Conservation (phyloP, 306 rosid genomes). For the Chamaecrista fasciculata region DNA sequence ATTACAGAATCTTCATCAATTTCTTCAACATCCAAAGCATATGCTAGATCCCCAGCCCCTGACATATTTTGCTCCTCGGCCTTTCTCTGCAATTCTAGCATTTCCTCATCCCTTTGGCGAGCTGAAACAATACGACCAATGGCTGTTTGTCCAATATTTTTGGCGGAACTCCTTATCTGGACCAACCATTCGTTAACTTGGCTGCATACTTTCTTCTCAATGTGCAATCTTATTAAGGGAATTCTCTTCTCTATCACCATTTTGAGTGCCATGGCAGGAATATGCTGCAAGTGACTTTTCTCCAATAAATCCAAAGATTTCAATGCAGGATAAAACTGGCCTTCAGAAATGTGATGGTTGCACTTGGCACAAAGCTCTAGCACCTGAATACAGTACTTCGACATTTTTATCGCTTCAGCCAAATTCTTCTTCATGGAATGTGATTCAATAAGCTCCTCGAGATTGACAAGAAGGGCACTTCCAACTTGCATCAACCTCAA, state of each 20-base stretch:
- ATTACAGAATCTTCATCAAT: constrained; percentile 68
- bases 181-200: constrained; percentile 92
- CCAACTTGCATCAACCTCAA: constrained; percentile 89
- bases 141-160: constrained; percentile 76
- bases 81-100: constrained; percentile 69
- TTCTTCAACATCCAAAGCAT: constrained; percentile 66
- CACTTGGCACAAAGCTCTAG: constrained; percentile 91
- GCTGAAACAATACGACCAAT: constrained; percentile 66
- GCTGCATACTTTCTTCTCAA: constrained; percentile 68
- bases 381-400: constrained; percentile 64
- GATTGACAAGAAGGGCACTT: constrained; percentile 59
- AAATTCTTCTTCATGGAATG: constrained; percentile 76
- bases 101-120: constrained; percentile 82
- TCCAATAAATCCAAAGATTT: constrained; percentile 73
- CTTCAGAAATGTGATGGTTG: constrained; percentile 71
- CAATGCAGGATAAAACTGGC: constrained; percentile 71
- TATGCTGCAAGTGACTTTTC: constrained; percentile 51
- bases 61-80: constrained; percentile 53
- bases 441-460: constrained; percentile 88
- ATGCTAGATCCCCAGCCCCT: constrained; percentile 46
- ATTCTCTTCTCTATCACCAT: constrained; percentile 62
- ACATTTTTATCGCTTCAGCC: constrained; percentile 74
- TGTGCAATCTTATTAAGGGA: constrained; percentile 67
- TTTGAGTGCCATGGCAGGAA: constrained; percentile 70
- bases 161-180: constrained; percentile 75